Percentiles rank a stretch among this genome's conserved stretches.
These are phyloP conservation scores for Cronartium quercuum DNA, from an alignment of 1,284 basidiomycete genomes.

Conservation along the genomic window DNA sequence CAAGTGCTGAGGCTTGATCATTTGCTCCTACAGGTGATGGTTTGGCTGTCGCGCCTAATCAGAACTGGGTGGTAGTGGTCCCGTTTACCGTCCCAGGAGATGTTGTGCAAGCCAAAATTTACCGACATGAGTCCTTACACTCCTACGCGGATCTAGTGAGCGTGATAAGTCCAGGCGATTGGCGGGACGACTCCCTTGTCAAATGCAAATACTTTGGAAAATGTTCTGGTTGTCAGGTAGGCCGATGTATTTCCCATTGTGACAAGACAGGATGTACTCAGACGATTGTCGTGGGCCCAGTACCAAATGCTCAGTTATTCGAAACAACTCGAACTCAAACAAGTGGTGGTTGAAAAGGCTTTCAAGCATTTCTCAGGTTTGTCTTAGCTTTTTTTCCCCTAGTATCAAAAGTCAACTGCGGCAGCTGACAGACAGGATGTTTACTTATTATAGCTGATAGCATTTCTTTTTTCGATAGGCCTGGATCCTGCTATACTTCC, in stretches of 20 bases:
- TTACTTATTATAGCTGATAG: neutral
- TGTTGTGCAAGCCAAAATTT: slow-evolving; percentile 64
- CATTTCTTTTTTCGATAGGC: slow-evolving; percentile 50
- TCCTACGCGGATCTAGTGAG: slow-evolving; percentile 70
- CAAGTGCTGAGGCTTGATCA: neutral
- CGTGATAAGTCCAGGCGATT: slow-evolving; percentile 60
- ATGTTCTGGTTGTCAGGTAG: slow-evolving; percentile 55
- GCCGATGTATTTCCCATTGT: neutral
- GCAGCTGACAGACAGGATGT: neutral
- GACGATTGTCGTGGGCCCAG: slow-evolving; percentile 49
- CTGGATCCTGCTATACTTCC: slow-evolving; percentile 61
- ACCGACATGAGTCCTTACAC: slow-evolving; percentile 59
- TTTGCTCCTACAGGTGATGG: slow-evolving; percentile 18
- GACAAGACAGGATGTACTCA: neutral
- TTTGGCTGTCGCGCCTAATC: slow-evolving; percentile 40
- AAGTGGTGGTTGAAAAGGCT: slow-evolving; percentile 76
- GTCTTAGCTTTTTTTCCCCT: slow-evolving; percentile 41
- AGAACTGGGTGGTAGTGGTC: slow-evolving; percentile 69
- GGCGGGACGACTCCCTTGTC: slow-evolving; percentile 50
- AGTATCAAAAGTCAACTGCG: neutral
- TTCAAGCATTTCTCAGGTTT: slow-evolving; percentile 70
- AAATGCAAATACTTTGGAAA: slow-evolving; percentile 78
- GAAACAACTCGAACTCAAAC: slow-evolving; percentile 76
- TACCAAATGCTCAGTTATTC: slow-evolving; percentile 77
- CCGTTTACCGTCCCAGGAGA: slow-evolving; percentile 80